Conservation (phyloP, 2,329 filamentous ascomycete genomes). For the Alternaria solani region DNA sequence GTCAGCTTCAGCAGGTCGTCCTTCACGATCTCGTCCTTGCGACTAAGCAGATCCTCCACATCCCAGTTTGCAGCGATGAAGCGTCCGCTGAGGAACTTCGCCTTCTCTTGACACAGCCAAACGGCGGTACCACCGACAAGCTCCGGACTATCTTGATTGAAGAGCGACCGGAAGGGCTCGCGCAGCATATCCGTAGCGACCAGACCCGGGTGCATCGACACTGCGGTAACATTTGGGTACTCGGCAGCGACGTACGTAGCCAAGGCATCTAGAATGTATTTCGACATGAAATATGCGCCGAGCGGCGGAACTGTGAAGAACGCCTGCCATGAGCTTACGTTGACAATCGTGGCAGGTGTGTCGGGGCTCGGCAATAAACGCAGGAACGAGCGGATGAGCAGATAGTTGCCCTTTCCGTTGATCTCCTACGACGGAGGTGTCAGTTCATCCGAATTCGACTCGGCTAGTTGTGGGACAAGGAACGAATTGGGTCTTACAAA, state of each 20-base stretch:
- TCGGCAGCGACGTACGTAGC: constrained; percentile 26
- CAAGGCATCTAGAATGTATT: constrained; percentile 18
- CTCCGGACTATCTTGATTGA: constrained; percentile 33
- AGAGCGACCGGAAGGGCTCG: constrained; percentile 21
- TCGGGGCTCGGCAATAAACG: constrained; percentile 24
- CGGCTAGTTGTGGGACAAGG: neutral
- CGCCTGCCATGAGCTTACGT: constrained; percentile 17
- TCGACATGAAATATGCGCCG: constrained; percentile 22
- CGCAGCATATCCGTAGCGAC: constrained; percentile 27
- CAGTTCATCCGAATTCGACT: neutral
- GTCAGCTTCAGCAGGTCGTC: constrained; percentile 25
- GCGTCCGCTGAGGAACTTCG: constrained; percentile 36
- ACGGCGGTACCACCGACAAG: constrained; percentile 39
- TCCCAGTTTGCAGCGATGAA: constrained; percentile 40
- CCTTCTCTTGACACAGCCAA: constrained; percentile 36
- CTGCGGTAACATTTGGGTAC: constrained; percentile 23
- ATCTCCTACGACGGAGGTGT: constrained; percentile 33
- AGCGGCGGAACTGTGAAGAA: constrained; percentile 19
- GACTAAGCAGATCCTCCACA: constrained; percentile 38
- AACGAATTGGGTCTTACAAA: constrained; percentile 20
- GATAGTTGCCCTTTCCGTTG: constrained; percentile 46
- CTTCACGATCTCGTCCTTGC: constrained; percentile 29
- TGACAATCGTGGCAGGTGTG: constrained; percentile 32
- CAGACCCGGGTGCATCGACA: constrained; percentile 25
- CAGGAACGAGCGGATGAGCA: constrained; percentile 44